Evolutionary conservation across 345 rosid species (phyloP).

Genomic region (Clausena lansium): DNA sequence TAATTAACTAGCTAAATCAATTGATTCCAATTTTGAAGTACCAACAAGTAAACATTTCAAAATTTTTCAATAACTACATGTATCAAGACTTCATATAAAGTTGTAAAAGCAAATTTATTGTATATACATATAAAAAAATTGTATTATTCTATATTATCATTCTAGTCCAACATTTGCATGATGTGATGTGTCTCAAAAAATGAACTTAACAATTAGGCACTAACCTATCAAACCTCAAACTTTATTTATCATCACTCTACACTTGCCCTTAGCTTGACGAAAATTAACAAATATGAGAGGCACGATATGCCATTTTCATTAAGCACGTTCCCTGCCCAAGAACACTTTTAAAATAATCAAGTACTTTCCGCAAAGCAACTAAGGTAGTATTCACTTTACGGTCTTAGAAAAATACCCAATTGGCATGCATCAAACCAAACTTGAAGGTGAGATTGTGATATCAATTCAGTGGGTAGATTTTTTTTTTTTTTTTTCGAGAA

Average conservation of each 20-base stretch:
- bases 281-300: too few species aligned
- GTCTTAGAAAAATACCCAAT: neutral
- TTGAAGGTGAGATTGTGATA: conserved; percentile 6
- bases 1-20: neutral
- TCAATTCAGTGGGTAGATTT: too few species aligned
- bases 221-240: neutral
- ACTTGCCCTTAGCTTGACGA: too few species aligned
- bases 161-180: neutral
- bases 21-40: neutral
- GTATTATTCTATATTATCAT: neutral
- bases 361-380: neutral
- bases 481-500: too few species aligned
- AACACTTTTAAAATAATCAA: neutral
- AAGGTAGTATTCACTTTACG: neutral
- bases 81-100: neutral
- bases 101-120: neutral
- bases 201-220: neutral
- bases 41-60: neutral
- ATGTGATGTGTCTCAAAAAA: neutral
- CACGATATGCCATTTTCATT: neutral
- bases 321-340: too few species aligned
- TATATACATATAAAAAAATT: neutral
- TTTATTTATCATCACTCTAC: neutral
- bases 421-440: conserved; percentile 5
- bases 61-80: neutral